Evolutionary conservation across 163 green algal genomes (phyloP).

Genomic region (Chloromonas sp.): DNA sequence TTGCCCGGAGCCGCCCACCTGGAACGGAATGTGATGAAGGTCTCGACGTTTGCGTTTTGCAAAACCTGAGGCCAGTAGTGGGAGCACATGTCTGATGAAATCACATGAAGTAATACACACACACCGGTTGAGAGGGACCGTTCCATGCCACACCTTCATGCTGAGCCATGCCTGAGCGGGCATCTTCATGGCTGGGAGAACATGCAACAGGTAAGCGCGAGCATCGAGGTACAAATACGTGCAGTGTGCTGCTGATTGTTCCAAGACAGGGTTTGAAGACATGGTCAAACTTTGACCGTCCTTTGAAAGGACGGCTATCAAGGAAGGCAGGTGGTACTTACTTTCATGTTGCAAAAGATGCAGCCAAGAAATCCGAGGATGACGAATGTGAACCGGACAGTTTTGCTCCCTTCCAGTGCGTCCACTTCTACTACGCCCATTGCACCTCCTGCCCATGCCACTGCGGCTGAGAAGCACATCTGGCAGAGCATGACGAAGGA

Average conservation of each 20-base stretch:
- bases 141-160: too few species aligned
- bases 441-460: slow-evolving; percentile 19
- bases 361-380: slow-evolving; percentile 54
- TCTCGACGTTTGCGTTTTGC: slow-evolving; percentile 71
- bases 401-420: slow-evolving; percentile 38
- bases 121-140: too few species aligned
- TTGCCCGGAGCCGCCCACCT: background rate
- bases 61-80: slow-evolving; percentile 16
- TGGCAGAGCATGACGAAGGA: slow-evolving; percentile 58
- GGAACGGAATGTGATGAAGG: slow-evolving; percentile 75
- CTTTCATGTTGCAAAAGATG: slow-evolving; percentile 60
- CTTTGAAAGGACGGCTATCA: too few species aligned
- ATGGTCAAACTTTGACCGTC: too few species aligned
- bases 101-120: too few species aligned
- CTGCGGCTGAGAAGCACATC: slow-evolving; percentile 37
- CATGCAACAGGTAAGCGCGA: too few species aligned
- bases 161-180: too few species aligned
- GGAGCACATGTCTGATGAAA: too few species aligned
- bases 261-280: too few species aligned
- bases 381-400: slow-evolving; percentile 32
- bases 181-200: too few species aligned
- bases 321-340: background rate
- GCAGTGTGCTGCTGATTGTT: too few species aligned
- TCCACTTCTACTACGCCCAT: slow-evolving; percentile 40
- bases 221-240: too few species aligned